phyloP scores from a whole-genome alignment of 257 asterid species.

The Jaltomata sinuosa region DNA sequence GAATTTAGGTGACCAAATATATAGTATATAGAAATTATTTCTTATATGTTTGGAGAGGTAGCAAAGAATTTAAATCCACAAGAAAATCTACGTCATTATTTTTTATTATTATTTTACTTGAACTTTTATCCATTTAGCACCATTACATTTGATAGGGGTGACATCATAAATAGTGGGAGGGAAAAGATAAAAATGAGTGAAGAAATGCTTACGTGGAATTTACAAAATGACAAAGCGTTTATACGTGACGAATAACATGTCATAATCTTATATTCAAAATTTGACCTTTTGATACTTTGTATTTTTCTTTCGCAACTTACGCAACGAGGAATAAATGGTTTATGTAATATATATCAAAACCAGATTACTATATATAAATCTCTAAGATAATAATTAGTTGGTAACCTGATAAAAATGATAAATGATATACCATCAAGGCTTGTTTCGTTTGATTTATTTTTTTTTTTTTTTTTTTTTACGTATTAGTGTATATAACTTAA shows the following conservation, averaged over 20 bases:
- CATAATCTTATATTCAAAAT: background rate
- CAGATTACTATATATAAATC: too few species aligned
- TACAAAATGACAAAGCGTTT: background rate
- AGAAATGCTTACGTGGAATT: background rate
- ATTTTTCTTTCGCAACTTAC: too few species aligned
- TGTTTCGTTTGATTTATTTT: too few species aligned
- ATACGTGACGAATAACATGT: background rate
- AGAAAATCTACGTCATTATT: background rate
- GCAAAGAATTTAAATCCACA: background rate
- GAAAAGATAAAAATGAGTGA: background rate
- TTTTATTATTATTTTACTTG: background rate
- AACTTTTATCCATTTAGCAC: background rate
- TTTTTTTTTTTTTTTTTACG: too few species aligned
- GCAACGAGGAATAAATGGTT: too few species aligned
- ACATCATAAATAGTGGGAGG: background rate
- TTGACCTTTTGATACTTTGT: background rate
- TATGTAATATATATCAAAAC: too few species aligned
- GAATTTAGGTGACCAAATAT: background rate
- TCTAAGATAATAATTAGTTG: too few species aligned
- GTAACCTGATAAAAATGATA: too few species aligned
- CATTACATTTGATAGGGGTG: background rate
- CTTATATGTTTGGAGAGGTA: background rate
- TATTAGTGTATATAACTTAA: background rate
- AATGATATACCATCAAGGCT: too few species aligned
- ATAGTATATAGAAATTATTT: background rate